Conservation (phyloP, 2,329 filamentous ascomycete genomes). For the Talaromyces marneffei region DNA sequence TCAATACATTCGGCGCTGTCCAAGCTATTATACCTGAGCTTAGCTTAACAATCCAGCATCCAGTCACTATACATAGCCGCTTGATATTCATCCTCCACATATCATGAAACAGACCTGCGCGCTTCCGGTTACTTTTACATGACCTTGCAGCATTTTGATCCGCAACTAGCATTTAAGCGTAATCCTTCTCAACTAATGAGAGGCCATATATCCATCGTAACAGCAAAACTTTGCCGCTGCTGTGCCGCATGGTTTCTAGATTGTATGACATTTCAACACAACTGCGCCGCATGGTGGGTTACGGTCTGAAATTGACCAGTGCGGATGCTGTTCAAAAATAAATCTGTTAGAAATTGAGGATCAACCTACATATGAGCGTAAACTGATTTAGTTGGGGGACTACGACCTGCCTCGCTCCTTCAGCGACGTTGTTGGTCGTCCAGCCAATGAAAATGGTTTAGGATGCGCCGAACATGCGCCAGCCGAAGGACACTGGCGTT, state of each 20-base stretch:
- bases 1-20: background rate
- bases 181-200: background rate
- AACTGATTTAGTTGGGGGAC: background rate
- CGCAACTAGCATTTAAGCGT: background rate
- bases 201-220: background rate
- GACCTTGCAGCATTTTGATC: background rate
- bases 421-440: background rate
- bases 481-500: background rate
- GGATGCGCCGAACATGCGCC: slow-evolving; percentile 1
- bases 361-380: background rate
- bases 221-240: background rate
- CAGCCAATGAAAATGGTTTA: background rate
- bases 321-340: background rate
- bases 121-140: background rate
- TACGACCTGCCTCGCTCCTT: background rate
- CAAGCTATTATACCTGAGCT: background rate
- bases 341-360: background rate
- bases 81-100: background rate
- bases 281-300: background rate
- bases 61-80: background rate
- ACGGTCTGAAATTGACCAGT: background rate
- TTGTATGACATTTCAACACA: background rate
- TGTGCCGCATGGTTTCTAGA: background rate
- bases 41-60: background rate
- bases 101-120: slow-evolving; percentile 7